Evolutionary conservation across 2,329 filamentous ascomycete genomes (phyloP), one percentile per base, ranked within the genome.

Genomic region (Arthrobotrys entomopaga): DNA sequence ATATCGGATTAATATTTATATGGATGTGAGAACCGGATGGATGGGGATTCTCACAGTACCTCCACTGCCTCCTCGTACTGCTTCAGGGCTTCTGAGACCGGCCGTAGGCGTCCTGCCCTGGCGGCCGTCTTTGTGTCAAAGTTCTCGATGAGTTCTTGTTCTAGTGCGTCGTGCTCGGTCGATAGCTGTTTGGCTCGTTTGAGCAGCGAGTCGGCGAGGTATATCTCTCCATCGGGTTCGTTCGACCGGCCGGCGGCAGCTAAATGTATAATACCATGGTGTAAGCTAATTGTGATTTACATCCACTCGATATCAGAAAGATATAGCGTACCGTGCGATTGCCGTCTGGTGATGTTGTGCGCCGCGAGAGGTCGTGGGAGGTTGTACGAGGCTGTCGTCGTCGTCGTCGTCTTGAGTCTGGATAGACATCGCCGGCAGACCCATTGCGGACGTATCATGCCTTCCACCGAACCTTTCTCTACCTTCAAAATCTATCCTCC

Each of bases 71-170:
- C 80, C 48, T 90, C 85, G 84, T 87, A 89, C 76, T 87, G 85
- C 66, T 83, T 84, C 72, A 91, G 81, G 13, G 88, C 88, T 10
- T 81, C 77, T 2, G 86, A 85, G 7, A 90, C 86, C 16, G 84
- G 82, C 50, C 85, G 85, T 42, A 90, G 82, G 80, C 90, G 88
- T 77, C 88, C 88, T 0, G 85, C 83, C 42, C 88, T 85, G 77
- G 87, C 88, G 0, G 88, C 87, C 2, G 83, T 84, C 59, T 84
- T 84, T 0, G 84, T 78, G 77, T 90, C 87, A 79, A 89, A 91
- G 54, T 83, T 82, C 26, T 82, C 81, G 48, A 83, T 83, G 20
- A 89, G 84, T 16, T 83, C 80, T 24, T 80, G 80, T 56, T 84
- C 83, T n/a, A 91, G 83, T 50, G 83, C 80, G 29, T 84, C 83